Base-by-base conservation (phyloP, 2,329 filamentous ascomycete genomes). In the Cordyceps cateniannulata region DNA sequence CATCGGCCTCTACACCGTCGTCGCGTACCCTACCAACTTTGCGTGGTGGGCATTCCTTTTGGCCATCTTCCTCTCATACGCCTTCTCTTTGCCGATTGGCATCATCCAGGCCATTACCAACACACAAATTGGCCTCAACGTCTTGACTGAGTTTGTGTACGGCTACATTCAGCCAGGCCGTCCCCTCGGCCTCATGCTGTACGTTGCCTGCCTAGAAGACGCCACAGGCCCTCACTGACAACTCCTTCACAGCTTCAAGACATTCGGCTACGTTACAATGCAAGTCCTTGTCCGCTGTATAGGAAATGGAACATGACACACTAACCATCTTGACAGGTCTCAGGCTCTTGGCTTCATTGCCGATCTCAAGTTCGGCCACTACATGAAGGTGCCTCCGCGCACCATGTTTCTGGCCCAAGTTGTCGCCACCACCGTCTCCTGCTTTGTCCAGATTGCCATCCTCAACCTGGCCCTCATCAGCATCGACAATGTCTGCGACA, bases 141-240 rank as follows among this genome's bases (percentile, higher is more conserved):
- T 92, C 27, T 75, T 91, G 63, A 89, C 87, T 1, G 88, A 90
- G 73, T 90, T 91, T 64, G 76, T 92, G 4, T 85, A 85, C 62
- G 89, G 89, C 1, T 91, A 91, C 67, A 88, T 91, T 67, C 86
- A 90, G 64, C 88, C 88, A 0, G 89, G 89, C 2, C 76, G 82
- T 6, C 88, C 89, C 0, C 75, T 91, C 59, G 88, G 86, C 0
- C 82, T 91, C 63, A 91, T 92, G 88, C 79, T 91, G 76, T 89
- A 69, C 65, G 76, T 68, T 7, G 1, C 16, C 3, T 38, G 24
- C 9, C 18, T 6, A 8, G 10, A 5, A 27, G 22, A 45, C 16
- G 25, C n/a, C 18, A 16, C 3, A 29, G 24, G 4, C 38, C 9
- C 22, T 22, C 6, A 7, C 25, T 45, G 51, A 44, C 24, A 22